phyloP scores from a whole-genome alignment of 176 grass and related monocot species.

The Cenchrus purpureus region DNA sequence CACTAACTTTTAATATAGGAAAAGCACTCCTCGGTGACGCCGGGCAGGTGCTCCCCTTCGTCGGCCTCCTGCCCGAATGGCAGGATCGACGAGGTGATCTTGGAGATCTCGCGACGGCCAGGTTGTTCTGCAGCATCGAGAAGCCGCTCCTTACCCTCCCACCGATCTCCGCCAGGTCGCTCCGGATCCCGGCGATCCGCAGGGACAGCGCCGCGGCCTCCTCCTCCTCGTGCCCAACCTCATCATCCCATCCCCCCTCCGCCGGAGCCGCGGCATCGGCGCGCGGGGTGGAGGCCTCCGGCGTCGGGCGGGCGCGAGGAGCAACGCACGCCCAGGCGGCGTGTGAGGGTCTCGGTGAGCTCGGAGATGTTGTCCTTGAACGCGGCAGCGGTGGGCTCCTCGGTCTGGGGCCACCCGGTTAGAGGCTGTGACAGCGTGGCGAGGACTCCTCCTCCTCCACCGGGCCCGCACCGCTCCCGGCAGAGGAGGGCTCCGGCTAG shows the following conservation, averaged over 20 bases:
- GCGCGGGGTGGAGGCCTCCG: conserved; percentile 10
- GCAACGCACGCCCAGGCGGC: conserved; percentile 75
- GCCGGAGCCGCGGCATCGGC: neutral
- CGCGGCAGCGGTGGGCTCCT: no score
- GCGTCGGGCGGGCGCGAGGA: conserved; percentile 60
- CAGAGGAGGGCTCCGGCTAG: conserved; percentile 1
- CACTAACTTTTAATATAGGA: neutral
- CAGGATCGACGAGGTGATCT: conserved; percentile 76
- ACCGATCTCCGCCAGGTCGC: conserved; percentile 77
- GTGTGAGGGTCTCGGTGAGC: conserved; percentile 72
- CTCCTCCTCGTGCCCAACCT: neutral
- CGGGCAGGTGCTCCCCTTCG: conserved; percentile 44
- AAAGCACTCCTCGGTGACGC: conserved; percentile 44
- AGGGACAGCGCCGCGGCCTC: conserved; percentile 35
- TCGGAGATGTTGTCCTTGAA: conserved; percentile 77
- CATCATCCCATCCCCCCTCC: conserved; percentile 11
- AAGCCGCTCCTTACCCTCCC: conserved; percentile 72
- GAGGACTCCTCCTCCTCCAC: conserved; percentile 15
- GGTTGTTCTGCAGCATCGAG: conserved; percentile 63
- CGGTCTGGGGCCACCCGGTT: neutral
- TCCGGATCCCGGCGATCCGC: conserved; percentile 65
- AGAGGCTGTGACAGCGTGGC: neutral
- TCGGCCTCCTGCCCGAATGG: conserved; percentile 65
- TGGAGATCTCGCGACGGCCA: conserved; percentile 76
- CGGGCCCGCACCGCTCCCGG: neutral